Evolutionary conservation across 164 flowering plant genomes (phyloP).

Genomic region (Berberis vulgaris): DNA sequence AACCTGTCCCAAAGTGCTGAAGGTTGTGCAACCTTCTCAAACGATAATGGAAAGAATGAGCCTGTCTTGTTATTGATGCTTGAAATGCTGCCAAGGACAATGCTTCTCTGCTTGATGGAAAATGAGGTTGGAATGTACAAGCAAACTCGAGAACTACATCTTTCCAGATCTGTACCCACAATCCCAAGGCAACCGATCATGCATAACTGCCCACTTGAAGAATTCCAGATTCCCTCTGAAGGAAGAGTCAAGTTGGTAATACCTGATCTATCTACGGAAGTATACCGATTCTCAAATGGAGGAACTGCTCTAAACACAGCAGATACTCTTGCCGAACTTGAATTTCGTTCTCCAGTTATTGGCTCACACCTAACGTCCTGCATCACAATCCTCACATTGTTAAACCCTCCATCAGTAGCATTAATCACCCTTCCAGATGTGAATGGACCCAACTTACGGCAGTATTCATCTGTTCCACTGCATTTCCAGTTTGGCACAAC

Average conservation of each 20-base stretch:
- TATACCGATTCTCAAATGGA: constrained; percentile 34
- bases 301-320: constrained; percentile 56
- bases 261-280: constrained; percentile 44
- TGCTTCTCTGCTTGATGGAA: constrained; percentile 65
- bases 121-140: constrained; percentile 57
- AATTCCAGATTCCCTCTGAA: constrained; percentile 79
- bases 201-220: constrained; percentile 84
- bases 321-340: constrained; percentile 35
- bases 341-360: constrained; percentile 14
- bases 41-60: constrained; percentile 52
- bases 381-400: constrained; percentile 43
- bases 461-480: constrained; percentile 44
- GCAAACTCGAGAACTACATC: constrained; percentile 59
- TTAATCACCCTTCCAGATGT: constrained; percentile 31
- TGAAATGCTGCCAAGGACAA: constrained; percentile 53
- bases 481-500: constrained; percentile 83
- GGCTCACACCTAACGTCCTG: constrained; percentile 56
- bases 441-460: constrained; percentile 71
- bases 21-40: constrained; percentile 46
- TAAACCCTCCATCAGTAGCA: constrained; percentile 54
- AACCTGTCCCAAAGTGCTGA: constrained; percentile 44
- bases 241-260: constrained; percentile 56
- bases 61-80: constrained; percentile 22
- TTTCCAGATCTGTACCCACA: constrained; percentile 19
- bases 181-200: constrained; percentile 76